Conservation (phyloP, 257 asterid species). For the Leptodermis oblonga region DNA sequence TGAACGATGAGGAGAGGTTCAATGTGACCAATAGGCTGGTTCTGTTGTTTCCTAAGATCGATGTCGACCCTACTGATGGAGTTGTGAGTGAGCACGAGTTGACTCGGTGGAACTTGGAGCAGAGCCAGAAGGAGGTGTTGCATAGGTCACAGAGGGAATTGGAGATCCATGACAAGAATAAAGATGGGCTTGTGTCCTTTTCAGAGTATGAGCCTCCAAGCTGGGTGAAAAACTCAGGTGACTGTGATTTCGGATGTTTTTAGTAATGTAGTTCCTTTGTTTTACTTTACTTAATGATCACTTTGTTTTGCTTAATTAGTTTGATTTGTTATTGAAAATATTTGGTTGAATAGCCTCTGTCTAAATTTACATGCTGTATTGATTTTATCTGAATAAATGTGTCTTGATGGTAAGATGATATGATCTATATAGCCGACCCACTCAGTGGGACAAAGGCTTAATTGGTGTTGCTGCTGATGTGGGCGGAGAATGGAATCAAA, state of each 20-base stretch:
- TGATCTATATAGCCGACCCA: neutral
- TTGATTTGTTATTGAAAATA: neutral
- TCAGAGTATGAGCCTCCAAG: conserved; percentile 91
- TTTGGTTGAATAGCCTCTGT: neutral
- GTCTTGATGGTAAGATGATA: neutral
- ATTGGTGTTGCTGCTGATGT: neutral
- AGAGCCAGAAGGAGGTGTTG: conserved; percentile 66
- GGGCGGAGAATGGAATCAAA: neutral
- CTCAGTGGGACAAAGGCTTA: no score
- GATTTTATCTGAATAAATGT: neutral
- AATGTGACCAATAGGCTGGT: conserved; percentile 76
- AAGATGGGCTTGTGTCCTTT: conserved; percentile 76
- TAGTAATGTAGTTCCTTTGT: neutral
- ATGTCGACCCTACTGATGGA: conserved; percentile 73
- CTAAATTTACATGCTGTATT: neutral
- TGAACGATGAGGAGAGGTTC: conserved; percentile 83
- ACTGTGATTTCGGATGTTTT: conserved; percentile 4
- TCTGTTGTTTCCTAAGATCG: conserved; percentile 77
- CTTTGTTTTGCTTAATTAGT: neutral
- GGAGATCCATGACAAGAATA: conserved; percentile 80
- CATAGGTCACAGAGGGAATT: conserved; percentile 87
- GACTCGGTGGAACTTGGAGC: conserved; percentile 73
- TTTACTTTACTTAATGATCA: neutral
- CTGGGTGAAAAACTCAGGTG: conserved; percentile 67
- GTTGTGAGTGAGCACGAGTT: conserved; percentile 62